A percentile compares a stretch with the other conserved stretches of the same genome.
These are phyloP conservation scores for Scleroderma citrinum DNA, from an alignment of 768 basidiomycete species.

Conservation along the genomic window DNA sequence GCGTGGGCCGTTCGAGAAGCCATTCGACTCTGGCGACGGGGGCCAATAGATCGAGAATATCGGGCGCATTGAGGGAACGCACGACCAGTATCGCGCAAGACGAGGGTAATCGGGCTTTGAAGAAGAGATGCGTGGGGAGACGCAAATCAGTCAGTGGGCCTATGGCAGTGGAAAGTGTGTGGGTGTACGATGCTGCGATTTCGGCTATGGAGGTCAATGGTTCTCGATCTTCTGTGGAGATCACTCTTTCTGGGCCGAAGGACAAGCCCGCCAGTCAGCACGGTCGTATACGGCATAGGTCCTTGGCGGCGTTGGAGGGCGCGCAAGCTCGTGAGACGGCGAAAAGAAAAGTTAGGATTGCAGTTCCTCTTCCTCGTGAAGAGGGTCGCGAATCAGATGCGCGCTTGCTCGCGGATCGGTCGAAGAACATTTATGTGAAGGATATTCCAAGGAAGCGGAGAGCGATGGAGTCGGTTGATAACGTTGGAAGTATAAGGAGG, in stretches of 20 bases:
- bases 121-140: slow-evolving; percentile 52
- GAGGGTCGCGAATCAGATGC: neutral
- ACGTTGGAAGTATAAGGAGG: slow-evolving; percentile 7
- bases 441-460: slow-evolving; percentile 4
- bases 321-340: slow-evolving; percentile 4
- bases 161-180: slow-evolving; percentile 24
- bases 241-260: slow-evolving; percentile 11
- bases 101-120: slow-evolving; percentile 33
- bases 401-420: neutral
- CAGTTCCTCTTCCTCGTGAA: slow-evolving; percentile 10
- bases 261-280: neutral
- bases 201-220: slow-evolving; percentile 35
- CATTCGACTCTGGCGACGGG: slow-evolving; percentile 24
- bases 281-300: slow-evolving; percentile 19
- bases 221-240: slow-evolving; percentile 14
- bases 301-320: slow-evolving; percentile 17
- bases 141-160: slow-evolving; percentile 39
- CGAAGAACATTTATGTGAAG: neutral
- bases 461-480: slow-evolving; percentile 3
- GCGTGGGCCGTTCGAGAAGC: slow-evolving; percentile 28
- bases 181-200: slow-evolving; percentile 49
- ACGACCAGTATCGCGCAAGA: slow-evolving; percentile 2
- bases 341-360: slow-evolving; percentile 15
- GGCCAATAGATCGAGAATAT: slow-evolving; percentile 9
- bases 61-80: neutral